Evolutionary conservation across 352 stramenopile species (phyloP), one percentile per base, ranked within the genome.

Genomic region (Globisporangium barbulae): DNA sequence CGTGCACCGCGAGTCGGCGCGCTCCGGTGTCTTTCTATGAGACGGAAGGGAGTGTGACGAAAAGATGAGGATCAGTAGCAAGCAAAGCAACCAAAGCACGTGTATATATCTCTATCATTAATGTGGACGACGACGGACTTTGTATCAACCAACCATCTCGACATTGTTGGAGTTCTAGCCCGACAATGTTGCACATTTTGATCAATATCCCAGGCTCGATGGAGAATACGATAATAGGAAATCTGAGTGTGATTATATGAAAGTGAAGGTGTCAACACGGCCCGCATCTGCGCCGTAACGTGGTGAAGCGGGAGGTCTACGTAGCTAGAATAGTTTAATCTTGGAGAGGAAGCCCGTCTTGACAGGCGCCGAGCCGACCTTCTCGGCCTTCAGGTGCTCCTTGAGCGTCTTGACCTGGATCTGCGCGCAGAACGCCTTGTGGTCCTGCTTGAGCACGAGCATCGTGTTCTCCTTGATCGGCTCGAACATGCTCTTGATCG

Each of bases 381-480:
- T 88, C 63, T 91, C 81, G 56, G 76, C 70, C 70, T 88, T 91
- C 33, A 91, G 70, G 21, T 74, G 78, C 52, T 94, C 83, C 66
- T 90, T 91, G 60, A 93, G 72, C 49, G 71, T 81, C 72, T 94
- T 94, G 53, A 70, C 45, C 63, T 89, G 78, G 45, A 91, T 72
- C 56, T 89, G 78, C 59, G 76, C 64, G 57, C 84, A 83, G 58
- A 94, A 94, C 3, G 76, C 73, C 71, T 92, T 92, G 72, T 91
- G 80, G 69, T 94, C 85, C 65, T 92, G 85, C 68, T 90, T 90
- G 53, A 94, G 73, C 64, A 91, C 85, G 31, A 91, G 76, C 71
- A 94, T 84, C 22, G 85, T 93, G 70, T 90, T 91, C 68, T 94
- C 85, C 59, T 90, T 91, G 68, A 94, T 90, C 22, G 85, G 80